Percentiles rank a stretch among this genome's conserved stretches.
These are phyloP conservation scores for Xylariaceae sp. DNA, from an alignment of 2,329 filamentous ascomycete genomes.

Conservation along the genomic window DNA sequence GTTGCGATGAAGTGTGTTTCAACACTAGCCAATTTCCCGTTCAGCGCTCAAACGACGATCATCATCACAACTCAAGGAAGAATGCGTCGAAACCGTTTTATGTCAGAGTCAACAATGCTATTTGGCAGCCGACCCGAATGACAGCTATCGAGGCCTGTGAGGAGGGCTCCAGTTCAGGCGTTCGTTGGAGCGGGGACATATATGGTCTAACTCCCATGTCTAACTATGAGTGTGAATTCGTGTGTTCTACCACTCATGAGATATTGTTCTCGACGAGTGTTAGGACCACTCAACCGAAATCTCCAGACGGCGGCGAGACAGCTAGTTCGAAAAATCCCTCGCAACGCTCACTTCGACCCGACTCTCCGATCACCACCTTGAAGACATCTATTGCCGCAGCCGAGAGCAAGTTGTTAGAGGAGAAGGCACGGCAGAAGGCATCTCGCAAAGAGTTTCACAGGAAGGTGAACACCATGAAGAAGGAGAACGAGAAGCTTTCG, in stretches of 20 bases:
- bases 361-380: constrained; percentile 72
- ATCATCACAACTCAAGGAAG: constrained; percentile 46
- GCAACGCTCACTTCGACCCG: constrained; percentile 63
- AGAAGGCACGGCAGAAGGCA: constrained; percentile 64
- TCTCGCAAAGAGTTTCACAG: constrained; percentile 71
- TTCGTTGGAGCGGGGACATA: constrained; percentile 67
- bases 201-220: constrained; percentile 66
- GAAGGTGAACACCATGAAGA: constrained; percentile 61
- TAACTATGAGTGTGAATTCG: constrained; percentile 75
- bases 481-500: constrained; percentile 68
- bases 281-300: constrained; percentile 56
- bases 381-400: constrained; percentile 71
- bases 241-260: constrained; percentile 61
- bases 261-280: constrained; percentile 70
- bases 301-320: constrained; percentile 36
- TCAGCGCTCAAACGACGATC: constrained; percentile 36
- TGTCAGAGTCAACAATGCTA: constrained; percentile 71
- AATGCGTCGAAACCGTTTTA: constrained; percentile 72
- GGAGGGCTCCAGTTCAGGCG: constrained; percentile 38
- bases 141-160: constrained; percentile 43
- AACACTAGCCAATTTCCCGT: constrained; percentile 63
- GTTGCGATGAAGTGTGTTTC: constrained; percentile 73
- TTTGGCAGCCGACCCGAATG: constrained; percentile 75
- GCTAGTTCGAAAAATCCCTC: constrained; percentile 37
- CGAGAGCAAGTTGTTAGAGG: constrained; percentile 66